Conservation (phyloP, 2,329 filamentous ascomycete genomes). For the Emmonsia crescens region DNA sequence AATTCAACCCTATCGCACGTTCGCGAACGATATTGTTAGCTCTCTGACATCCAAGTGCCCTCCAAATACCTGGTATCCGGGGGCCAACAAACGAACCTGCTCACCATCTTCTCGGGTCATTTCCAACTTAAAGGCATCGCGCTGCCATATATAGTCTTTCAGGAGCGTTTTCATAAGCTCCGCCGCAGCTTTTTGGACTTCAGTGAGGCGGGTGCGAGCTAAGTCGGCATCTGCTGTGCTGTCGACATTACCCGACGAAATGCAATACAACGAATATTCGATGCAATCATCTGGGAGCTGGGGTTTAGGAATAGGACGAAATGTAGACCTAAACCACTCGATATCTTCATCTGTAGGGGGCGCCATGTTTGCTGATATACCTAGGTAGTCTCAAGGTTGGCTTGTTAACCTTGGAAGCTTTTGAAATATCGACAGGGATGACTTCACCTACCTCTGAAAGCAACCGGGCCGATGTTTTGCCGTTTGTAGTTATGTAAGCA, state of each 20-base stretch:
- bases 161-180: constrained; percentile 54
- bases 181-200: constrained; percentile 57
- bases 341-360: constrained; percentile 45
- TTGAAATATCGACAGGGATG: constrained; percentile 11
- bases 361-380: no score
- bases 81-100: constrained; percentile 14
- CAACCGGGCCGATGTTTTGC: constrained; percentile 6
- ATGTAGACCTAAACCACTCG: constrained; percentile 56
- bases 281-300: constrained; percentile 70
- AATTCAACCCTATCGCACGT: constrained; percentile 34
- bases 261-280: constrained; percentile 69
- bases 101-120: constrained; percentile 50
- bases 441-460: constrained; percentile 21
- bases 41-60: not conserved
- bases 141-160: constrained; percentile 92
- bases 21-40: constrained; percentile 12
- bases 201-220: constrained; percentile 52
- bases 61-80: constrained; percentile 3
- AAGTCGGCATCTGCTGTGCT: constrained; percentile 44
- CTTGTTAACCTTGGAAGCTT: not conserved
- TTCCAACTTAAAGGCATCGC: constrained; percentile 65
- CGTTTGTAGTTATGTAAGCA: not conserved
- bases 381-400: not conserved
- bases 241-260: constrained; percentile 46
- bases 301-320: constrained; percentile 52